Conservation (phyloP, 2,329 filamentous ascomycete species). For the Penicillium brasilianum region DNA sequence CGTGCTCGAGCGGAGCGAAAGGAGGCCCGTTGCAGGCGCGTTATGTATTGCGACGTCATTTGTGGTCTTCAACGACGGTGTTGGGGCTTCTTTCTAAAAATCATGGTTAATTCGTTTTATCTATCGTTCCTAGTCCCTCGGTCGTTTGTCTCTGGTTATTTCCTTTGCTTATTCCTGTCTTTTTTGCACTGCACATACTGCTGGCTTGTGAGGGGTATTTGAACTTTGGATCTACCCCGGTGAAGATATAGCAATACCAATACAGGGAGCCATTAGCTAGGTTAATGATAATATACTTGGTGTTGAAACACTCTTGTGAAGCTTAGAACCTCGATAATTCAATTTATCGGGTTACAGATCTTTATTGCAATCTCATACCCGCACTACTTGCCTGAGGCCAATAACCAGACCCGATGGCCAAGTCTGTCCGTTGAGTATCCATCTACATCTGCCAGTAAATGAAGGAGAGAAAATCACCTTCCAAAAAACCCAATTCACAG, state of each 20-base stretch:
- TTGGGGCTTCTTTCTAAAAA: neutral
- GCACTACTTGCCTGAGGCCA: neutral
- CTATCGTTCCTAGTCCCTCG: no score
- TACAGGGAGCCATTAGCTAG: conserved; percentile 5
- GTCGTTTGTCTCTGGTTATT: neutral
- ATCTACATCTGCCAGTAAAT: neutral
- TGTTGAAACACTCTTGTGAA: neutral
- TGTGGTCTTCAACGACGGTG: conserved; percentile 8
- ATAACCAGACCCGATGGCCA: neutral
- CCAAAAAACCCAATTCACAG: no score
- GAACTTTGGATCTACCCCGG: conserved; percentile 1
- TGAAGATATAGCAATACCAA: conserved; percentile 8
- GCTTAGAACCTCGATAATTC: no score
- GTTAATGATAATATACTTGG: conserved; percentile 5
- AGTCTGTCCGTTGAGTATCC: neutral
- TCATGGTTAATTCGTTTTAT: neutral
- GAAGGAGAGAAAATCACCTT: neutral
- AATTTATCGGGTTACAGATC: neutral
- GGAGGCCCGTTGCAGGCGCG: neutral
- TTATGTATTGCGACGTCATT: conserved; percentile 18
- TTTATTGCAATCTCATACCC: neutral
- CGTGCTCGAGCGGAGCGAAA: conserved; percentile 8
- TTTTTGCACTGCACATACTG: conserved; percentile 14
- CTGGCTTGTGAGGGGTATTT: neutral
- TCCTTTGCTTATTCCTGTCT: neutral